A percentile compares a stretch with the other conserved stretches of the same genome.
Conservation (phyloP, 192 early-diverging fungal species). For the Umbelopsis sp. region DNA sequence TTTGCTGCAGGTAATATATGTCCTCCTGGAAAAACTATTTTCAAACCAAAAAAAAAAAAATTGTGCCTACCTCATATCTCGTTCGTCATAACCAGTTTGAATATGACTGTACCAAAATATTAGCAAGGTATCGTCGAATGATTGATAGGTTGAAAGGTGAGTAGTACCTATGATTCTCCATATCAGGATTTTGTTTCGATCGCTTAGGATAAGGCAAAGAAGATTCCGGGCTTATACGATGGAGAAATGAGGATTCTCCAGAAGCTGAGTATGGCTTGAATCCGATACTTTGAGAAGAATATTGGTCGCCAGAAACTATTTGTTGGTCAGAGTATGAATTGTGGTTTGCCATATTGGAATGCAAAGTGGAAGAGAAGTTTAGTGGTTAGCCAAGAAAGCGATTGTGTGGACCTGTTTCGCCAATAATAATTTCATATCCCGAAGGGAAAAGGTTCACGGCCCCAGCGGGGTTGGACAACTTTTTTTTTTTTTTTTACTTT, state of each 20-base stretch:
- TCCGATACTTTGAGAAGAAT: neutral
- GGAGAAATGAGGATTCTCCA: neutral
- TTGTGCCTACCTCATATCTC: conserved; percentile 27
- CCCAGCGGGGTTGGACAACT: neutral
- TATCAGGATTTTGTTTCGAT: neutral
- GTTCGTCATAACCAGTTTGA: conserved; percentile 23
- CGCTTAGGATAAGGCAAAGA: conserved; percentile 11
- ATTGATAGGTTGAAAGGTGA: neutral
- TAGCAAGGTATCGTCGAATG: conserved; percentile 46
- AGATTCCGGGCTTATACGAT: neutral
- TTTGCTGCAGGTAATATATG: too few species aligned
- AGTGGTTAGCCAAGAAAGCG: neutral
- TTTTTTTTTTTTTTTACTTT: conserved; percentile 18
- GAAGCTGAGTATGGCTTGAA: neutral
- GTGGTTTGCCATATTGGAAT: neutral
- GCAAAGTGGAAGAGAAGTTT: neutral
- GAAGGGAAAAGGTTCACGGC: neutral
- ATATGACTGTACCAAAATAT: conserved; percentile 47
- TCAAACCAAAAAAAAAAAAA: neutral
- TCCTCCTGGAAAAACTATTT: neutral
- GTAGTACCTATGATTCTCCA: neutral
- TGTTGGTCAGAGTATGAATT: neutral
- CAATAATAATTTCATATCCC: neutral
- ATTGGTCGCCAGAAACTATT: neutral
- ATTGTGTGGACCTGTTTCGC: neutral